Evolutionary conservation across 371 early-diverging fungal genomes (phyloP), one percentile per base, ranked within the genome.

Genomic region (Zychaea mexicana): DNA sequence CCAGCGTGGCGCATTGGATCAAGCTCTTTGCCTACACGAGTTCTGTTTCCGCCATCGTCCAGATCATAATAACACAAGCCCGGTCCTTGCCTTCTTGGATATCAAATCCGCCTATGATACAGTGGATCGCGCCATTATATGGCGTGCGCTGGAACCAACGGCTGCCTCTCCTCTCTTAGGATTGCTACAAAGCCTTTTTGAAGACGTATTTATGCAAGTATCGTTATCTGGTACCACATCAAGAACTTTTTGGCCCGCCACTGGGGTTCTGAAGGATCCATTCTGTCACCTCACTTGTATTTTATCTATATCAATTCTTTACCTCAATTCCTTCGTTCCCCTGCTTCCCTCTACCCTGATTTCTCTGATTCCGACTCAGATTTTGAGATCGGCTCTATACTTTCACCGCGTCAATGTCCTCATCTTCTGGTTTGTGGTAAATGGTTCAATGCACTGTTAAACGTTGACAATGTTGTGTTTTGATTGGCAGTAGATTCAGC

Each of bases 81-180:
- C 65, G 27, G 19, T 69, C 3, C 27, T 71, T 3, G 67, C 66
- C 8, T 72, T 71, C 22, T 59, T 76, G 6, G 71, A 72, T 24
- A 76, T 76, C 52, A 68, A 69, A 22, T 63, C 73, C 2, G 71
- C 77, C 0, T 73, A 76, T 19, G 77, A 72, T 56, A 72, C 70
- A 1, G 70, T 69, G 2, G 70, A 76, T 33, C 24, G 70, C 6
- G 31, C 52, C 3, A 32, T 69, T 2, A 68, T 72, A 2, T 72
- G 70, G 65, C 5, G 31, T 0, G 52, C 64, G 12, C 62, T 71
- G 0, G n/a, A 36, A 39, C 9, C 55, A 9, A 36, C 33, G 8
- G 13, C 45, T 7, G 30, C 68, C 13, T 38, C 58, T 4, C 21
- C 71, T 3, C 55, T 67, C 0, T 21, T 64, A 1, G 8, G 17